Conservation (phyloP, 2,329 filamentous ascomycete species). For the Penicillium sp. region DNA sequence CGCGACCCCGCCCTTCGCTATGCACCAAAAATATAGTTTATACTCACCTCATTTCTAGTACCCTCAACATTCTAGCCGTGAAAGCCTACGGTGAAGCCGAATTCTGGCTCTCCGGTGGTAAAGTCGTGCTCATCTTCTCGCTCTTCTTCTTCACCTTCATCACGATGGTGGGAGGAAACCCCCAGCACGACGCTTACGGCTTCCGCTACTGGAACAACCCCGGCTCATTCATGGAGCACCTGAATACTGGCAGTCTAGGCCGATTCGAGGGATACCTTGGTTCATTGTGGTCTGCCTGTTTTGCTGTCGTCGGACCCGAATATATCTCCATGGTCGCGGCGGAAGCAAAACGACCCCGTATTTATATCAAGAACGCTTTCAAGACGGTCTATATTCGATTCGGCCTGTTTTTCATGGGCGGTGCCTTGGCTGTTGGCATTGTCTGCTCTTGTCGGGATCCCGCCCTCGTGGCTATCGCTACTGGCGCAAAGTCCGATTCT, state of each 20-base stretch:
- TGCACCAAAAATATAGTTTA: not conserved
- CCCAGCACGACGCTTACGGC: slow-evolving; percentile 68
- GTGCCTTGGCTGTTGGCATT: slow-evolving; percentile 71
- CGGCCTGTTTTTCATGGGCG: slow-evolving; percentile 73
- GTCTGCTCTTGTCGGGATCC: slow-evolving; percentile 68
- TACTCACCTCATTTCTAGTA: slow-evolving; percentile 30
- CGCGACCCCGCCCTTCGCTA: not conserved
- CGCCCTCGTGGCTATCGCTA: slow-evolving; percentile 13
- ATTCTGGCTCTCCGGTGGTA: slow-evolving; percentile 55
- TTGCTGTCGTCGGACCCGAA: slow-evolving; percentile 67
- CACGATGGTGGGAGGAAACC: slow-evolving; percentile 79
- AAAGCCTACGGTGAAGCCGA: slow-evolving; percentile 71
- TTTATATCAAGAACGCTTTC: slow-evolving; percentile 72
- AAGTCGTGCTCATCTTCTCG: slow-evolving; percentile 69
- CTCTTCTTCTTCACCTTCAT: slow-evolving; percentile 76
- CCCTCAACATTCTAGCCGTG: slow-evolving; percentile 71
- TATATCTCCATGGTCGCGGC: slow-evolving; percentile 66
- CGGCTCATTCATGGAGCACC: slow-evolving; percentile 69
- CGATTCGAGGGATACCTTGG: slow-evolving; percentile 60
- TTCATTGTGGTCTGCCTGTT: slow-evolving; percentile 71
- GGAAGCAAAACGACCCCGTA: slow-evolving; percentile 70
- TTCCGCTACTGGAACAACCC: slow-evolving; percentile 68
- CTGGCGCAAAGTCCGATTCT: slow-evolving; percentile 18
- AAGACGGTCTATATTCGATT: slow-evolving; percentile 79
- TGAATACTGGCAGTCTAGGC: slow-evolving; percentile 65